These are phyloP conservation scores for Pisolithus albus DNA, from an alignment of 768 basidiomycete species.

Conservation along the genomic window DNA sequence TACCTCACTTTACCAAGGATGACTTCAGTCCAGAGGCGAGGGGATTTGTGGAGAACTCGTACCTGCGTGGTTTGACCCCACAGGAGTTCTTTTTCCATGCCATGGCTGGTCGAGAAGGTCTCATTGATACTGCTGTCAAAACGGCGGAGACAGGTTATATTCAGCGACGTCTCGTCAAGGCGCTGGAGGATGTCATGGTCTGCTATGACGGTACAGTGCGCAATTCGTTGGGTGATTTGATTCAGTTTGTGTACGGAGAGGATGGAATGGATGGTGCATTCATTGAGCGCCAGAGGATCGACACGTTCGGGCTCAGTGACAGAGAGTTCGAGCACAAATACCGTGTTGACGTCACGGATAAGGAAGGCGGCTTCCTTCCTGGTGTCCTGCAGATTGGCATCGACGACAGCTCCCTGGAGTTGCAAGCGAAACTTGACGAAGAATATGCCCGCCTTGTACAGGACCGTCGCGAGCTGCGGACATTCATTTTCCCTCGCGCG, in stretches of 20 bases:
- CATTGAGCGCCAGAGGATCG: slow-evolving; percentile 92
- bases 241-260: slow-evolving; percentile 96
- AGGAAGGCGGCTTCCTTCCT: slow-evolving; percentile 68
- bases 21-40: slow-evolving; percentile 97
- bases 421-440: slow-evolving; percentile 81
- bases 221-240: slow-evolving; percentile 92
- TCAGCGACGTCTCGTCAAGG: slow-evolving; percentile 96
- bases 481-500: slow-evolving; percentile 74
- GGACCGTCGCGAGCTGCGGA: slow-evolving; percentile 75
- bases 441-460: slow-evolving; percentile 58
- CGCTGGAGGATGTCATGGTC: slow-evolving; percentile 94
- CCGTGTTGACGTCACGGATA: slow-evolving; percentile 91
- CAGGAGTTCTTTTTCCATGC: slow-evolving; percentile 99
- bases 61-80: slow-evolving; percentile 90
- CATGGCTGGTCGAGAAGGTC: slow-evolving; percentile 98
- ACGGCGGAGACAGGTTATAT: slow-evolving; percentile 99
- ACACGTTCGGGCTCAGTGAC: slow-evolving; percentile 79
- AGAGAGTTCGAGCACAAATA: slow-evolving; percentile 85
- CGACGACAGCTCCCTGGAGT: slow-evolving; percentile 73
- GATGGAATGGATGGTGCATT: slow-evolving; percentile 99
- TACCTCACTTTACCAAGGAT: slow-evolving; percentile 98
- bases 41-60: slow-evolving; percentile 99
- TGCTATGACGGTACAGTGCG: slow-evolving; percentile 97
- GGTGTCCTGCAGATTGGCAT: slow-evolving; percentile 83
- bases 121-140: slow-evolving; percentile 99